These are phyloP conservation scores for Acanthamoeba triangularis DNA, from an alignment of 208 protist genomes.

Conservation along the genomic window DNA sequence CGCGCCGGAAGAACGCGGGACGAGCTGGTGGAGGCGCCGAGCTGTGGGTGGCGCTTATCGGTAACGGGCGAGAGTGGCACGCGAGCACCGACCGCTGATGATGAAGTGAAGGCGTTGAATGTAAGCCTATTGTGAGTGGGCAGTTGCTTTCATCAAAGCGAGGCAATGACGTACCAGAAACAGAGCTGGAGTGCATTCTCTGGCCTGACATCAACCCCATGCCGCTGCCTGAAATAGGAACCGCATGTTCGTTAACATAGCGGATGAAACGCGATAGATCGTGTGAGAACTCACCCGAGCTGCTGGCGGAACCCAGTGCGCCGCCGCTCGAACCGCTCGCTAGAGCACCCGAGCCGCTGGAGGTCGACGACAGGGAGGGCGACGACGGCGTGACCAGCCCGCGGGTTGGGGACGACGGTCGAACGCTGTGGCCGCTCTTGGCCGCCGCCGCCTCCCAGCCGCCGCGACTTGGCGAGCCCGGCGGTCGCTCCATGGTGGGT, in stretches of 20 bases:
- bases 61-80: background rate
- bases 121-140: too few species aligned
- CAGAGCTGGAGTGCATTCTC: background rate
- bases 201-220: conserved; percentile 21
- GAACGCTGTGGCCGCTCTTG: background rate
- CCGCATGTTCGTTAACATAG: too few species aligned
- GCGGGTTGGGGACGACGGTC: background rate
- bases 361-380: background rate
- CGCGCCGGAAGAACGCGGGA: too few species aligned
- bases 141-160: background rate
- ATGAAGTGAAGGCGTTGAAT: background rate
- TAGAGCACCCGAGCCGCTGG: background rate
- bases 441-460: conserved; percentile 9
- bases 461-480: background rate
- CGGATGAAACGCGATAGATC: too few species aligned
- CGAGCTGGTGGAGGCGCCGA: background rate
- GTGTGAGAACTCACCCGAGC: background rate
- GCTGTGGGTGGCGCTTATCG: background rate
- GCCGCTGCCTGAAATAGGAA: background rate
- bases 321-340: background rate
- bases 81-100: background rate
- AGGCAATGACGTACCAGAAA: background rate
- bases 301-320: background rate
- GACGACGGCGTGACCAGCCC: background rate
- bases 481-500: background rate